Evolutionary conservation across 768 basidiomycete species (phyloP).

Genomic region (Inosperma sp.): DNA sequence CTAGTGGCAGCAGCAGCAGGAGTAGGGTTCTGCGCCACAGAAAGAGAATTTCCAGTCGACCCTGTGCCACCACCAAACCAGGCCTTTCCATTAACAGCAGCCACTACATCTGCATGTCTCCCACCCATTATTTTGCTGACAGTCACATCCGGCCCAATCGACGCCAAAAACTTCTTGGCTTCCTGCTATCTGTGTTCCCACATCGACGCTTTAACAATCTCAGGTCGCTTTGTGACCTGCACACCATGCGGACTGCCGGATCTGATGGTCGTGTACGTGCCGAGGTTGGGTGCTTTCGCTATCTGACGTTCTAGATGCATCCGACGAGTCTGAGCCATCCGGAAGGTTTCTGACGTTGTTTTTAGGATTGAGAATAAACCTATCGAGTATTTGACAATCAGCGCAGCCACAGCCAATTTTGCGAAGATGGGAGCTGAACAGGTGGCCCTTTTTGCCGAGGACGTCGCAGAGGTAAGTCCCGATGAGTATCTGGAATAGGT

Average conservation of each 20-base stretch:
- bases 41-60: too few relatives aligned
- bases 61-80: too few relatives aligned
- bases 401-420: slow-evolving; percentile 33
- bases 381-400: slow-evolving; percentile 27
- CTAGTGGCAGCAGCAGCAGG: too few relatives aligned
- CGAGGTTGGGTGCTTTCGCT: slow-evolving; percentile 19
- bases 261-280: slow-evolving; percentile 23
- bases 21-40: too few relatives aligned
- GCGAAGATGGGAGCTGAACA: slow-evolving; percentile 16
- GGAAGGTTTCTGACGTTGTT: slow-evolving; percentile 16
- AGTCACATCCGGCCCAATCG: slow-evolving; percentile 24
- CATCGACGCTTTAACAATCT: slow-evolving; percentile 16
- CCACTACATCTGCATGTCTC: slow-evolving; percentile 27
- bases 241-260: slow-evolving; percentile 26
- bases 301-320: slow-evolving; percentile 24
- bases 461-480: slow-evolving; percentile 26
- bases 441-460: slow-evolving; percentile 22
- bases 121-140: slow-evolving; percentile 30
- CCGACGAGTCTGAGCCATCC: slow-evolving; percentile 17
- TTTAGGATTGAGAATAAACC: slow-evolving; percentile 23
- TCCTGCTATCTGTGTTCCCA: slow-evolving; percentile 23
- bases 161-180: slow-evolving; percentile 24
- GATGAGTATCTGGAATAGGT: slow-evolving; percentile 27
- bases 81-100: slow-evolving; percentile 23
- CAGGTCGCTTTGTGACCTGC: slow-evolving; percentile 25